phyloP scores from a whole-genome alignment of 257 asterid species.

The Thymus quinquecostatus region DNA sequence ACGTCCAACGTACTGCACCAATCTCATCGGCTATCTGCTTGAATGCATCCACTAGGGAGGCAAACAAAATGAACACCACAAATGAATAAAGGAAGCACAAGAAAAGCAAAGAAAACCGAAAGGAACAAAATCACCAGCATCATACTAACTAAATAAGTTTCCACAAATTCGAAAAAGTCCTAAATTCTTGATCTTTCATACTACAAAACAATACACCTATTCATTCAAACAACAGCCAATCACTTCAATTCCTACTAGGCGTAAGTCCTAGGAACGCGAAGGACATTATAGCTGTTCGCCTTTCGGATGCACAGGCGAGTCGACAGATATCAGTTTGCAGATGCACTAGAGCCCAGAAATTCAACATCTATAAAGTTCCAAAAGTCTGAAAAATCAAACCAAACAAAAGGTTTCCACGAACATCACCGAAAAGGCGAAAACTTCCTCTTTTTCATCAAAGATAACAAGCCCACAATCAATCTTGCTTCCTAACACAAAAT shows the following conservation, averaged over 20 bases:
- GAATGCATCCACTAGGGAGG: constrained; percentile 63
- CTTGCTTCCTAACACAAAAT: neutral
- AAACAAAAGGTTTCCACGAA: neutral
- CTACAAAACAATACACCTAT: neutral
- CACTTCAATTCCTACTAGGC: neutral
- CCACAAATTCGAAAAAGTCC: neutral
- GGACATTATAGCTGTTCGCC: no score
- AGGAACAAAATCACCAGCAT: neutral
- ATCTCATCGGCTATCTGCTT: constrained; percentile 64
- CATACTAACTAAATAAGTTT: neutral
- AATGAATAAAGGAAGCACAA: neutral
- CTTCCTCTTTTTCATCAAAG: neutral
- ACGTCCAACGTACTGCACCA: constrained; percentile 79
- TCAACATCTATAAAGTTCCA: neutral
- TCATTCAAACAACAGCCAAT: constrained; percentile 11
- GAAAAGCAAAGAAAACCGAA: neutral
- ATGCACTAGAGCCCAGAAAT: neutral
- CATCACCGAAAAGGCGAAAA: neutral
- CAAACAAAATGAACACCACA: constrained; percentile 3
- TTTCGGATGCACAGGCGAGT: no score
- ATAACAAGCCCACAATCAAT: constrained; percentile 4
- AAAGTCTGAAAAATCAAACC: neutral
- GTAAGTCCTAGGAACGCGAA: no score
- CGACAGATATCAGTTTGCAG: neutral
- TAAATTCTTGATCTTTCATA: neutral